Base-by-base conservation (phyloP, 2,329 filamentous ascomycete species). In the Fusarium poae region DNA sequence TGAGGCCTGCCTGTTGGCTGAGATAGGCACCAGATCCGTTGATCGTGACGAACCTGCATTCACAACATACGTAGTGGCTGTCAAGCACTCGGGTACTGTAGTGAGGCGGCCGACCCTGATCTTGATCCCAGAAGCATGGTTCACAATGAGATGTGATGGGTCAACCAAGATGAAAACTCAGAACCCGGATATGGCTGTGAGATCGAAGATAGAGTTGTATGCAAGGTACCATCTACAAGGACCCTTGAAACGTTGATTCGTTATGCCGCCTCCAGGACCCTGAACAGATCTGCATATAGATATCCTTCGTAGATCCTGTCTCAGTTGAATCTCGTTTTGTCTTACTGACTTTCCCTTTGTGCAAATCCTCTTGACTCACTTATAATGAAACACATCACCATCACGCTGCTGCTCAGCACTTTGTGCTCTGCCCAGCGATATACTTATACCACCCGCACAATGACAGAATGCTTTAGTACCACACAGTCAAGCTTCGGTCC, bases 381-480 rank as follows among this genome's bases (percentile, higher is more conserved):
- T 65, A 48, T 43, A 40, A 74, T 74, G 72, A 74, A 74, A 42
- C 18, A 48, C 35, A 32, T 51, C 37, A 21, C 42, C 27, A 39
- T 61, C 13, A 44, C 63, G 9, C 23, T 72, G 34, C 44, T 71
- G n/a, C 23, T 51, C 11, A 18, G 40, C 40, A 44, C 62, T 4
- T 25, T 65, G 29, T 63, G 59, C 48, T 60, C 59, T 25, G 34
- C 58, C 35, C 65, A 65, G 45, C 67, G 67, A 57, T 74, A 74
- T 42, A 74, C 67, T 51, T 74, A 74, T 37, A 71, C 72, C 23
- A 73, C 72, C 12, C 54, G 58, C 21, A 74, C 66, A 3, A 62
- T 74, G 53, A 73, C 72, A 39, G 66, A 74, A 43, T 74, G 72
- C 49, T 74, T 73, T 58, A 74, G 63, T 43, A 60, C 61, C 12